phyloP scores from a whole-genome alignment of 306 rosid species.

The Mimosa pudica region DNA sequence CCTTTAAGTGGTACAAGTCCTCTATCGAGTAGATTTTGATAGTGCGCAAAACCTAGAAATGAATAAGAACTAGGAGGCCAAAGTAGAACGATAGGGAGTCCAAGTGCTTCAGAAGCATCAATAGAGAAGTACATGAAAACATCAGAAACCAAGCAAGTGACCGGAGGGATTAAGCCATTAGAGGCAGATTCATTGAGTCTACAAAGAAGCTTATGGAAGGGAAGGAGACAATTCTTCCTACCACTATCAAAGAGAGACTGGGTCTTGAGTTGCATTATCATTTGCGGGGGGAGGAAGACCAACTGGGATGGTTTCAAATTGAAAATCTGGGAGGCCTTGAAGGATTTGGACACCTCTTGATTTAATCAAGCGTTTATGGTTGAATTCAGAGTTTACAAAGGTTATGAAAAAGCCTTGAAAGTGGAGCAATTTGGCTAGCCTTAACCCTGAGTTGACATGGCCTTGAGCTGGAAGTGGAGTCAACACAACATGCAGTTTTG shows the following conservation, averaged over 20 bases:
- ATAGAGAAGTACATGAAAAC: neutral
- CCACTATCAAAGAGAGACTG: neutral
- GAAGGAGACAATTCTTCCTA: neutral
- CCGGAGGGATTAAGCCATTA: neutral
- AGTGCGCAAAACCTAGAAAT: neutral
- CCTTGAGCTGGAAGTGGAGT: neutral
- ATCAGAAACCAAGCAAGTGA: conserved; percentile 19
- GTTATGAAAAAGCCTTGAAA: conserved; percentile 27
- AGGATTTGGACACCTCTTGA: neutral
- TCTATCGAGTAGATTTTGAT: neutral
- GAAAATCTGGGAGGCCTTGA: neutral
- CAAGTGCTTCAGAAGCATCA: neutral
- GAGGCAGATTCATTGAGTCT: conserved; percentile 16
- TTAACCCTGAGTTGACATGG: neutral
- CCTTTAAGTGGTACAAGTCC: neutral
- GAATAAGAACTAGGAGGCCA: neutral
- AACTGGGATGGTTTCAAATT: neutral
- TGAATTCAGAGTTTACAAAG: conserved; percentile 26
- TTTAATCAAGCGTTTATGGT: conserved; percentile 23
- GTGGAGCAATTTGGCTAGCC: neutral
- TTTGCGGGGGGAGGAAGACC: neutral
- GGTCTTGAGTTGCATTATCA: conserved; percentile 3
- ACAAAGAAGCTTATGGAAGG: neutral
- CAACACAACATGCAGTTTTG: neutral
- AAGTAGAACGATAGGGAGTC: neutral